A percentile compares a stretch with the other conserved stretches of the same genome.
Evolutionary conservation across 768 basidiomycete species (phyloP).

Genomic region (Suillus plorans): DNA sequence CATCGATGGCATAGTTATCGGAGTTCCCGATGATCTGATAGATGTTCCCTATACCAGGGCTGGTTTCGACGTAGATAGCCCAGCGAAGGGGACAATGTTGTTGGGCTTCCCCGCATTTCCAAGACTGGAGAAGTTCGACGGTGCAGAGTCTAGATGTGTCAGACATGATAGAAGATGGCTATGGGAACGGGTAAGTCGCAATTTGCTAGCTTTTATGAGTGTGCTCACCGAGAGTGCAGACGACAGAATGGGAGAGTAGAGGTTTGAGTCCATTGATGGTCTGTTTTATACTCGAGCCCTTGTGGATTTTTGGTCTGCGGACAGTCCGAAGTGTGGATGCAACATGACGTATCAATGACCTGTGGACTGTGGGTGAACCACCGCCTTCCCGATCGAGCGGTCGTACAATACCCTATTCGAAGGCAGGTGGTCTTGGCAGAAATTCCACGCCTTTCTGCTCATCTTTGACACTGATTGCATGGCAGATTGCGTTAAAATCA

Average conservation of each 20-base stretch:
- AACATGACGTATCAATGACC: not conserved
- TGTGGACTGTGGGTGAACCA: not conserved
- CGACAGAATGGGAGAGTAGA: not conserved
- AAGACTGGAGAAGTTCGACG: slow-evolving; percentile 29
- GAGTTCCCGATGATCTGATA: slow-evolving; percentile 26
- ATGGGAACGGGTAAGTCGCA: not conserved
- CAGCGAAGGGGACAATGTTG: slow-evolving; percentile 22
- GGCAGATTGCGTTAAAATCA: not conserved
- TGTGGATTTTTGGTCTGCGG: not conserved
- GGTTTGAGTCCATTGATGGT: not conserved
- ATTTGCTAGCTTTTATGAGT: not conserved
- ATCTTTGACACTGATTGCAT: not conserved
- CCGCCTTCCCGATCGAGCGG: not conserved
- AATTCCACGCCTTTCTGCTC: not conserved
- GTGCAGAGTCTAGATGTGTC: slow-evolving; percentile 15
- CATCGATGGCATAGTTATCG: slow-evolving; percentile 22
- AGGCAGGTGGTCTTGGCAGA: not conserved
- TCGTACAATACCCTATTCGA: not conserved
- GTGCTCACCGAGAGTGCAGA: not conserved
- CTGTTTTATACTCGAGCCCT: not conserved
- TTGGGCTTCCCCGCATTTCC: slow-evolving; percentile 13
- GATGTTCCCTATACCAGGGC: slow-evolving; percentile 17
- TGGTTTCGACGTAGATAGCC: slow-evolving; percentile 29
- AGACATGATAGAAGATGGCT: slow-evolving; percentile 14
- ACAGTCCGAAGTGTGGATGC: not conserved